Percentiles rank a stretch among this genome's conserved stretches.
Conservation (phyloP, 768 basidiomycete species). For the Mycena venus region DNA sequence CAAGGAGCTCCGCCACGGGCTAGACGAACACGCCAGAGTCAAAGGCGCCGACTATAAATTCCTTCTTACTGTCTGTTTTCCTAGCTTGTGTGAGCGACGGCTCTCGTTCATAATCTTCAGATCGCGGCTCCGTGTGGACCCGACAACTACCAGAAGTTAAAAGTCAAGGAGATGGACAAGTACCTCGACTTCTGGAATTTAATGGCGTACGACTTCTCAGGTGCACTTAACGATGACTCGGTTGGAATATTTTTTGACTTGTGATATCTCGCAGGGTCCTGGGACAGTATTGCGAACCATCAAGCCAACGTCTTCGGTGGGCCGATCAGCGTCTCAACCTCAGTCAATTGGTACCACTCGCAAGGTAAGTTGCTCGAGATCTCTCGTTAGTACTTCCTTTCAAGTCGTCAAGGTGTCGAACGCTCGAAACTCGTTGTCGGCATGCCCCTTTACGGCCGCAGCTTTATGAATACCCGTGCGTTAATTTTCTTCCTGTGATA, state of each 20-base stretch:
- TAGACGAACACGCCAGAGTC: constrained; percentile 79
- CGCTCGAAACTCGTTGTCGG: constrained; percentile 90
- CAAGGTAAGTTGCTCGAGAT: constrained; percentile 50
- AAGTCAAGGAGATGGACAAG: constrained; percentile 86
- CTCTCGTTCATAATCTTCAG: constrained; percentile 51
- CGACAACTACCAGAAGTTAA: constrained; percentile 85
- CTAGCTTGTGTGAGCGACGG: background rate
- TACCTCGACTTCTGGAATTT: constrained; percentile 97
- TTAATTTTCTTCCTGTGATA: too few species aligned
- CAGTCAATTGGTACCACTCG: constrained; percentile 77
- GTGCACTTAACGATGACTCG: background rate
- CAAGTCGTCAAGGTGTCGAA: constrained; percentile 61
- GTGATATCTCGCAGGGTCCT: constrained; percentile 65
- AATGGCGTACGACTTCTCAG: constrained; percentile 82
- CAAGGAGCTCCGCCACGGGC: constrained; percentile 75
- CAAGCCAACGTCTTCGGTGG: constrained; percentile 89
- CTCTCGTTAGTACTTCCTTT: background rate
- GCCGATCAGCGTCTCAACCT: constrained; percentile 71
- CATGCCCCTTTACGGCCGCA: constrained; percentile 93
- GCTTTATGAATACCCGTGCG: constrained; percentile 92
- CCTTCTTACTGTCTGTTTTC: constrained; percentile 74
- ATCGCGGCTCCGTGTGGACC: constrained; percentile 95
- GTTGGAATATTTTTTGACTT: background rate
- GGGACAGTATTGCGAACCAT: constrained; percentile 80
- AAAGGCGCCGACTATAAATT: constrained; percentile 74